phyloP scores from a whole-genome alignment of 2,329 filamentous ascomycete species.

The Scopulariopsis brevicaulis region DNA sequence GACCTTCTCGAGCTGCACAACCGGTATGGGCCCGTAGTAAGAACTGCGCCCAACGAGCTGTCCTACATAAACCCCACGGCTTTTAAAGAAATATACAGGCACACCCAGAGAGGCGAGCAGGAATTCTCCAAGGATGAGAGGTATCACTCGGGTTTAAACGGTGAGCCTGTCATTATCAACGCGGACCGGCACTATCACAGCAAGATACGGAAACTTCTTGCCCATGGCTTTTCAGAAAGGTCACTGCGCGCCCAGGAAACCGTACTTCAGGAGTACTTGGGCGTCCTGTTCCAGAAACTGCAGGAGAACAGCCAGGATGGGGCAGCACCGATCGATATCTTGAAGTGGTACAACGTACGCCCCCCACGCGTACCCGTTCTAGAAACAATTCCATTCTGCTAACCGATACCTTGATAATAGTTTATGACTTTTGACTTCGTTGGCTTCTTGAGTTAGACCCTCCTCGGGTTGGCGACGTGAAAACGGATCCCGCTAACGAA shows the following conservation, averaged over 20 bases:
- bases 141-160: background rate
- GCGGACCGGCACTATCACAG: background rate
- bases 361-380: background rate
- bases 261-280: background rate
- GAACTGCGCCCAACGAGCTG: background rate
- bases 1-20: background rate
- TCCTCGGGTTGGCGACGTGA: background rate
- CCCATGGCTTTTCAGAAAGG: background rate
- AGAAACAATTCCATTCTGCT: background rate
- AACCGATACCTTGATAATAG: background rate
- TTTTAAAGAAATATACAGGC: background rate
- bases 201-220: background rate
- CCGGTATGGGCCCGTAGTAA: background rate
- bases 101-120: background rate
- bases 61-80: background rate
- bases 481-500: background rate
- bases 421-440: background rate
- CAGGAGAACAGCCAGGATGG: background rate
- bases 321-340: background rate
- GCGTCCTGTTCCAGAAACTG: background rate
- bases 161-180: background rate
- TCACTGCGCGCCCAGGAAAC: background rate
- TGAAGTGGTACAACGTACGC: background rate
- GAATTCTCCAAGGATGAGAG: background rate
- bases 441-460: background rate